These are phyloP conservation scores for Allomyces arbusculus DNA, from an alignment of 192 early-diverging fungal species.

Conservation along the genomic window DNA sequence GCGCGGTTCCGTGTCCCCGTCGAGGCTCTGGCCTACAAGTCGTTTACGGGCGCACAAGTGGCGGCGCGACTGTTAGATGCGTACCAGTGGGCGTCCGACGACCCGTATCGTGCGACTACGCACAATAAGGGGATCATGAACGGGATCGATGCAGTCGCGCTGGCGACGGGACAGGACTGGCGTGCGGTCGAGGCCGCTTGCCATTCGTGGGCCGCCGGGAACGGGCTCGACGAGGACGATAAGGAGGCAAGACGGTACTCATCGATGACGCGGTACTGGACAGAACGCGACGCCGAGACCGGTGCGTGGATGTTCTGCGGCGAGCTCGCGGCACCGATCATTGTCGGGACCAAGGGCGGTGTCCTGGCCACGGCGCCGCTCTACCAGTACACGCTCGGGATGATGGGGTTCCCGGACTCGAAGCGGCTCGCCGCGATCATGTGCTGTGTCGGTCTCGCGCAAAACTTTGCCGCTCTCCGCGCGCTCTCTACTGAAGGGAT, in stretches of 20 bases:
- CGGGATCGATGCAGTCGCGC: constrained; percentile 53
- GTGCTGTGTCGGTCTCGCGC: constrained; percentile 46
- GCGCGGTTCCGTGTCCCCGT: constrained; percentile 40
- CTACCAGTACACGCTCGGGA: constrained; percentile 39
- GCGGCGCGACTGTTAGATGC: constrained; percentile 45
- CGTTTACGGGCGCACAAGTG: constrained; percentile 32
- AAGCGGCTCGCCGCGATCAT: constrained; percentile 39
- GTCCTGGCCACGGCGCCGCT: constrained; percentile 51
- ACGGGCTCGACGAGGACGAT: constrained; percentile 1
- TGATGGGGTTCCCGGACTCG: constrained; percentile 41
- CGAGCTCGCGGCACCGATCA: constrained; percentile 43
- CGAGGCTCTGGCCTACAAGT: constrained; percentile 39
- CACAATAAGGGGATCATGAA: constrained; percentile 74
- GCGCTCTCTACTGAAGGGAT: constrained; percentile 55
- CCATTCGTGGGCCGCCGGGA: constrained; percentile 41
- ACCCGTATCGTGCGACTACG: constrained; percentile 48
- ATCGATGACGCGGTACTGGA: constrained; percentile 51
- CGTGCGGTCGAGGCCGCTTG: constrained; percentile 49
- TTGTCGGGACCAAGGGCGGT: constrained; percentile 54
- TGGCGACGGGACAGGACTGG: constrained; percentile 63
- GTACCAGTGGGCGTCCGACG: constrained; percentile 43
- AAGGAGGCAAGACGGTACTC: constrained; percentile 18
- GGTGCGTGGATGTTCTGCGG: constrained; percentile 31
- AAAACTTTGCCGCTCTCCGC: constrained; percentile 59
- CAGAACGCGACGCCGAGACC: constrained; percentile 27